Percentiles rank a stretch among this genome's conserved stretches.
Evolutionary conservation across 768 basidiomycete genomes (phyloP).

Genomic region (Tubosaeta sp.): DNA sequence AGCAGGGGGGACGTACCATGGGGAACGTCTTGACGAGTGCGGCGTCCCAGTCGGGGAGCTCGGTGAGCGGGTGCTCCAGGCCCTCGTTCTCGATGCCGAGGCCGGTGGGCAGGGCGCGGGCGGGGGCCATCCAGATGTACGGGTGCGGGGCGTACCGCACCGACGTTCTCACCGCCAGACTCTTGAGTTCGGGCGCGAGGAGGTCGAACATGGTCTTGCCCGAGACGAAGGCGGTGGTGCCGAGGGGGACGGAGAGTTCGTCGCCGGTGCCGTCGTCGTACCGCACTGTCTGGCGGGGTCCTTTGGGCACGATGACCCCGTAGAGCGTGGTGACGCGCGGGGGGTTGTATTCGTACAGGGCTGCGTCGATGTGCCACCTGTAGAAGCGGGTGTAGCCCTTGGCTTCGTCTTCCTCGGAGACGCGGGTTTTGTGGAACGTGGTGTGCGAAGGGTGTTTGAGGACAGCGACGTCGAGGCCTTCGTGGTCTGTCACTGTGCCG

Average conservation of each 20-base stretch:
- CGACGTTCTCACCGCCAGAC: slow-evolving; percentile 68
- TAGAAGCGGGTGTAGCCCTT: slow-evolving; percentile 85
- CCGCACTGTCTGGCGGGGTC: slow-evolving; percentile 55
- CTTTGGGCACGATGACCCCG: slow-evolving; percentile 67
- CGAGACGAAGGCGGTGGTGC: slow-evolving; percentile 81
- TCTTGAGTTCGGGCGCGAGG: slow-evolving; percentile 66
- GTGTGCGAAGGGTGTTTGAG: slow-evolving; percentile 85
- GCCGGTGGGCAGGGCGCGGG: slow-evolving; percentile 70
- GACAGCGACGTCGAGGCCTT: slow-evolving; percentile 70
- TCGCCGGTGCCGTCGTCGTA: slow-evolving; percentile 90
- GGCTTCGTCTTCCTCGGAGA: slow-evolving; percentile 70
- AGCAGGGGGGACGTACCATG: slow-evolving; percentile 36
- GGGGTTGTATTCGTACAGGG: slow-evolving; percentile 69
- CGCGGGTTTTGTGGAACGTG: slow-evolving; percentile 79
- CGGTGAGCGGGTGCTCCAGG: slow-evolving; percentile 56
- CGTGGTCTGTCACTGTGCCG: slow-evolving; percentile 73
- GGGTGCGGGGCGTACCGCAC: slow-evolving; percentile 84
- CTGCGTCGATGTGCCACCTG: slow-evolving; percentile 91
- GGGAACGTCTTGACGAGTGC: slow-evolving; percentile 69
- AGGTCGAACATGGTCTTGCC: slow-evolving; percentile 84
- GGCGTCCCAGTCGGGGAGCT: slow-evolving; percentile 83
- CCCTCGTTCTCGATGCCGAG: slow-evolving; percentile 80
- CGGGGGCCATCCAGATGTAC: slow-evolving; percentile 86
- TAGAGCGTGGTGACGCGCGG: slow-evolving; percentile 86
- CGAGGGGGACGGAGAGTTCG: slow-evolving; percentile 75